Evolutionary conservation across 1,284 basidiomycete genomes (phyloP).

Genomic region (Mycena sp.): DNA sequence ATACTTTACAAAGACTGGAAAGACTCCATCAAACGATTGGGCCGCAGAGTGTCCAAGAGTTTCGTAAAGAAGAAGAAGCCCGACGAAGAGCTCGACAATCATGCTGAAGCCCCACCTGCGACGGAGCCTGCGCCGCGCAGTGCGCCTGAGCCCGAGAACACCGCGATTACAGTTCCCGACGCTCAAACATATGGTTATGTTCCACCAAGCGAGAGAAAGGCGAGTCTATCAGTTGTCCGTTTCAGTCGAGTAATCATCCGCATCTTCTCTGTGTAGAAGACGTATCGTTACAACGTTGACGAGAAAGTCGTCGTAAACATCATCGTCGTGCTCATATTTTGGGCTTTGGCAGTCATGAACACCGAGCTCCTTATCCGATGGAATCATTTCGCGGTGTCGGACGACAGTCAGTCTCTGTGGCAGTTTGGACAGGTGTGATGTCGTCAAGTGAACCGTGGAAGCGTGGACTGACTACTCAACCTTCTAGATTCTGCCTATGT

Average conservation of each 20-base stretch:
- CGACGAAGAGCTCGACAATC: not conserved
- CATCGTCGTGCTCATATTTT: slow-evolving; percentile 30
- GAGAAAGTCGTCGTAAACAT: slow-evolving; percentile 26
- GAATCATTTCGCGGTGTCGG: slow-evolving; percentile 37
- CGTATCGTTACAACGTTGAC: not conserved
- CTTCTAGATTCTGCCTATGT: slow-evolving; percentile 20
- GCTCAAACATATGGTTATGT: too few relatives aligned
- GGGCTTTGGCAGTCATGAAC: slow-evolving; percentile 36
- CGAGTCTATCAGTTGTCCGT: too few relatives aligned
- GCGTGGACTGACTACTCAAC: not conserved
- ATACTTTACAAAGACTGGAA: slow-evolving; percentile 28
- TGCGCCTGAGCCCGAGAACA: too few relatives aligned
- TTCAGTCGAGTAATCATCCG: not conserved
- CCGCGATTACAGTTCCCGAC: too few relatives aligned
- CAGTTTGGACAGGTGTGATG: slow-evolving; percentile 39
- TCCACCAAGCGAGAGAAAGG: too few relatives aligned
- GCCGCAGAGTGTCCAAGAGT: not conserved
- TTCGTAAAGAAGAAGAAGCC: not conserved
- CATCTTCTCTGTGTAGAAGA: slow-evolving; percentile 5
- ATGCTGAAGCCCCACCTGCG: not conserved
- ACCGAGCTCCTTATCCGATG: slow-evolving; percentile 38
- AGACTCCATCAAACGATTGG: slow-evolving; percentile 16
- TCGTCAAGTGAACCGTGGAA: not conserved
- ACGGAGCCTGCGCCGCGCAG: too few relatives aligned
- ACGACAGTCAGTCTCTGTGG: slow-evolving; percentile 29